Percentiles rank a stretch among this genome's conserved stretches.
phyloP scores from a whole-genome alignment of 768 basidiomycete species.

The Leccinum variicolor region DNA sequence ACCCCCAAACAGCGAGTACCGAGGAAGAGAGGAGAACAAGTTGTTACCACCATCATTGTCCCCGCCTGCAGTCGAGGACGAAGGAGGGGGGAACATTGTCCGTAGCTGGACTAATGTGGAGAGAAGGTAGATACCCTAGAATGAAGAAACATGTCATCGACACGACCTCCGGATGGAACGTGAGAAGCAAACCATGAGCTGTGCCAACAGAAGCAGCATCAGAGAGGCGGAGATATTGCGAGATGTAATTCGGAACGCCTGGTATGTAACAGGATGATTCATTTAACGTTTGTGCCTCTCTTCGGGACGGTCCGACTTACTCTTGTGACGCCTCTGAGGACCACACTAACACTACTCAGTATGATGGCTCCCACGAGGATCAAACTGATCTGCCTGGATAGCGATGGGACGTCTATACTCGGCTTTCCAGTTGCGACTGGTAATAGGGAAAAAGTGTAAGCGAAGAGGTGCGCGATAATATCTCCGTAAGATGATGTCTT shows the following conservation, averaged over 20 bases:
- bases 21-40: slow-evolving; percentile 69
- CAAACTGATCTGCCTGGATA: slow-evolving; percentile 59
- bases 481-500: slow-evolving; percentile 43
- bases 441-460: slow-evolving; percentile 38
- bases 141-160: slow-evolving; percentile 1
- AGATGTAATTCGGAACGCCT: slow-evolving; percentile 64
- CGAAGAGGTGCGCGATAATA: slow-evolving; percentile 39
- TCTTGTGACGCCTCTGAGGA: slow-evolving; percentile 64
- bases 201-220: slow-evolving; percentile 73
- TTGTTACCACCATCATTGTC: slow-evolving; percentile 33
- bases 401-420: slow-evolving; percentile 35
- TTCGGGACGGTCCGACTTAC: slow-evolving; percentile 31
- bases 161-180: slow-evolving; percentile 5
- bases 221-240: slow-evolving; percentile 69
- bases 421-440: slow-evolving; percentile 31
- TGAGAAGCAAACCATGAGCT: slow-evolving; percentile 64
- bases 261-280: neutral
- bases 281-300: neutral
- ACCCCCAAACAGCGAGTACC: slow-evolving; percentile 68
- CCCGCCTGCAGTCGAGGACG: slow-evolving; percentile 9
- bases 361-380: slow-evolving; percentile 75
- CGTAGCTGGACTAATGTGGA: slow-evolving; percentile 82
- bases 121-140: slow-evolving; percentile 77
- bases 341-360: slow-evolving; percentile 64
- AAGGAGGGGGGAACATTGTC: slow-evolving; percentile 65